phyloP scores from a whole-genome alignment of 1,284 basidiomycete species.

The Apiotrichum gamsii region DNA sequence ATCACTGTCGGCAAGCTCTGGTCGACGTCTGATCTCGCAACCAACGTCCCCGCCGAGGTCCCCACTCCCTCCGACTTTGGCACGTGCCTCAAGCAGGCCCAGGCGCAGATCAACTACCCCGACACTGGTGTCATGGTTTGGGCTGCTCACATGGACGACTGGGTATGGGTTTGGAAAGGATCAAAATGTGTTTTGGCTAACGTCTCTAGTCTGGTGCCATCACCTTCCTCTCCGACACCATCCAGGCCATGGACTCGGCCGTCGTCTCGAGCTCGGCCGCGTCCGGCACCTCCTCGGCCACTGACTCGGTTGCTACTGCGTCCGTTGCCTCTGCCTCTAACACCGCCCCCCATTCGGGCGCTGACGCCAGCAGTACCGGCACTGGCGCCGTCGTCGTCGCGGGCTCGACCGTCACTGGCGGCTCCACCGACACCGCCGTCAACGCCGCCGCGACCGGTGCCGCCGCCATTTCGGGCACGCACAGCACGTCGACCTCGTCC shows the following conservation, averaged over 20 bases:
- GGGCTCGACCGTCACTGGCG: neutral
- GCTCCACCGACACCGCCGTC: neutral
- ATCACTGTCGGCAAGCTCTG: conserved; percentile 16
- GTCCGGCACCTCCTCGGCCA: neutral
- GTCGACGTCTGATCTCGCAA: conserved; percentile 11
- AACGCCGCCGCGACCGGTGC: neutral
- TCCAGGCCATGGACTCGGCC: conserved; percentile 2
- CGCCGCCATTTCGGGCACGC: neutral
- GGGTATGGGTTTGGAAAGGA: neutral
- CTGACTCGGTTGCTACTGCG: neutral
- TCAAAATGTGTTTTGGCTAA: neutral
- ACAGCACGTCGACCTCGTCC: neutral
- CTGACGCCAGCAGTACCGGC: neutral
- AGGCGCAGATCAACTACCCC: conserved; percentile 6
- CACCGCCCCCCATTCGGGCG: neutral
- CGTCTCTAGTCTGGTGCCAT: conserved; percentile 2
- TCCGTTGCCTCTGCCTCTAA: neutral
- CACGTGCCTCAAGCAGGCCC: conserved; percentile 10
- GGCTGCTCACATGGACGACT: conserved; percentile 9
- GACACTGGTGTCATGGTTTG: conserved; percentile 18
- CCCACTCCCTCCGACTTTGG: conserved; percentile 8
- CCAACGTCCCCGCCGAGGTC: conserved; percentile 7
- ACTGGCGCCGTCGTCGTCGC: neutral
- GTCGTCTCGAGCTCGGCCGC: neutral
- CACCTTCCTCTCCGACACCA: conserved; percentile 6